Conservation (phyloP, 176 grass and related monocot genomes). For the Aegilops longissima region DNA sequence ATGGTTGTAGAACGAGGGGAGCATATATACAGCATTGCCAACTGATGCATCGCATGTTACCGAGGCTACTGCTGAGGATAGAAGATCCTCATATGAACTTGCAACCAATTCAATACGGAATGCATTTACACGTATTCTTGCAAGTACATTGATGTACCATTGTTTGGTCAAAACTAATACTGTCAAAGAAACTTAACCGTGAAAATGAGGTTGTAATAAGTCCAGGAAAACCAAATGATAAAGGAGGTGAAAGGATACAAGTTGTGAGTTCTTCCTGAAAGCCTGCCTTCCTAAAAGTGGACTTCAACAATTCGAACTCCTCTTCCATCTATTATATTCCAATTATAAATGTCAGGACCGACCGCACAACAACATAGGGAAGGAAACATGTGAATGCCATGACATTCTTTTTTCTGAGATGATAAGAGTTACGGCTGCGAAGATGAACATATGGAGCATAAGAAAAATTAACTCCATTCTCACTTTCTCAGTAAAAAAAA, state of each 20-base stretch:
- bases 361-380: not conserved
- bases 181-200: conserved; percentile 50
- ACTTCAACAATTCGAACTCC: conserved; percentile 54
- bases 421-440: not conserved
- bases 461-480: not conserved
- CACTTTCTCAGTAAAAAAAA: too few relatives aligned
- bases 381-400: not conserved
- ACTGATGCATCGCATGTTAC: conserved; percentile 64
- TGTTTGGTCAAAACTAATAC: conserved; percentile 79
- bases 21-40: conserved; percentile 90
- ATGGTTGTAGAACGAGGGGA: conserved; percentile 96
- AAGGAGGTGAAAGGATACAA: conserved; percentile 63
- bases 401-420: not conserved
- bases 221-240: conserved; percentile 23
- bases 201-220: conserved; percentile 21
- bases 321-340: conserved; percentile 65
- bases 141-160: conserved; percentile 88
- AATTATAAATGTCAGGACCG: conserved; percentile 18
- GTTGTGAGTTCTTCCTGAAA: conserved; percentile 47
- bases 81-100: conserved; percentile 72
- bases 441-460: not conserved
- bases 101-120: conserved; percentile 86
- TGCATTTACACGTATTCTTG: conserved; percentile 92
- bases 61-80: conserved; percentile 61
- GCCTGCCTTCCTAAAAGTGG: conserved; percentile 55